phyloP scores from a whole-genome alignment of 1,284 basidiomycete genomes.

The Entoloma clypeatum region DNA sequence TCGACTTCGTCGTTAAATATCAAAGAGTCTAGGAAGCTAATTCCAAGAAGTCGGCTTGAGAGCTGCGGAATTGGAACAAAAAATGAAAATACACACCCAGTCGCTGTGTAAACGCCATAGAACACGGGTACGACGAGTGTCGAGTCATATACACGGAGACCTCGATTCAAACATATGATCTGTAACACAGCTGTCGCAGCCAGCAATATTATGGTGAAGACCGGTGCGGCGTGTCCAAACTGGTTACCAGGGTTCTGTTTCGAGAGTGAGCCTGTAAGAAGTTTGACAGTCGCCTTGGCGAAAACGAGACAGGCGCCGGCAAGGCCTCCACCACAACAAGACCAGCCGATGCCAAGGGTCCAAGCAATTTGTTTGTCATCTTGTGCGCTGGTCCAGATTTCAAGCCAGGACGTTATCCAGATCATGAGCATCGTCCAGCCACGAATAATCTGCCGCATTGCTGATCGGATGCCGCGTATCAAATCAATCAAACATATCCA shows the following conservation, averaged over 20 bases:
- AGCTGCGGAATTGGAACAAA: background rate
- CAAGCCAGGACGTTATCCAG: conserved; percentile 60
- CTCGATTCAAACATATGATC: conserved; percentile 88
- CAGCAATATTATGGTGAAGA: conserved; percentile 82
- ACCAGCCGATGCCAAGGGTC: conserved; percentile 90
- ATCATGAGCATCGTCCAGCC: conserved; percentile 47
- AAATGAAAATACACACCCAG: conserved; percentile 48
- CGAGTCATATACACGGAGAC: conserved; percentile 76
- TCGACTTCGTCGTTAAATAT: conserved; percentile 81
- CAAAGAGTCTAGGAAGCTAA: conserved; percentile 36
- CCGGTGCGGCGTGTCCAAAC: conserved; percentile 76
- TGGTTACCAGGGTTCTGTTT: conserved; percentile 81
- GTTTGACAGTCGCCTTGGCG: conserved; percentile 81
- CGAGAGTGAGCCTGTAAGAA: conserved; percentile 70
- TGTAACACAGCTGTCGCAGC: conserved; percentile 80
- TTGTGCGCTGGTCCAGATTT: conserved; percentile 72
- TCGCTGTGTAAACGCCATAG: conserved; percentile 67
- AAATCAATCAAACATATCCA: too few species aligned
- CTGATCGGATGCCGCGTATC: conserved; percentile 26
- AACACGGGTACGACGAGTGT: conserved; percentile 76
- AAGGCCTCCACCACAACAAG: conserved; percentile 83
- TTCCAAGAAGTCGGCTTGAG: background rate
- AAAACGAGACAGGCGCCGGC: conserved; percentile 89
- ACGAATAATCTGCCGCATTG: too few species aligned
- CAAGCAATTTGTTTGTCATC: conserved; percentile 82